Evolutionary conservation across 202 grass and related monocot species (phyloP).

Genomic region (Schoenoplectus triqueter): DNA sequence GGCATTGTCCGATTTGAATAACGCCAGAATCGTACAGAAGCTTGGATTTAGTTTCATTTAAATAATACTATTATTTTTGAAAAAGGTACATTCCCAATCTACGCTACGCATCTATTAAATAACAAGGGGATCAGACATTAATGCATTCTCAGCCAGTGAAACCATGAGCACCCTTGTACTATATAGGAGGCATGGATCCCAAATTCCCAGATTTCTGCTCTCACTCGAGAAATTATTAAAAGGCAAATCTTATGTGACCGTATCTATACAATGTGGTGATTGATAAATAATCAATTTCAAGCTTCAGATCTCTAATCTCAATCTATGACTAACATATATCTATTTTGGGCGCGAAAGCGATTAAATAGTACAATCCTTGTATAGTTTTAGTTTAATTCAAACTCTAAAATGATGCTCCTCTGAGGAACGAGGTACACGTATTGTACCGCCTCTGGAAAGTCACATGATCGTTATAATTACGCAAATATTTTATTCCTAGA

Average conservation of each 20-base stretch:
- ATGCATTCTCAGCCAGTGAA: not conserved
- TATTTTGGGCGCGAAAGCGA: not conserved
- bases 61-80: not conserved
- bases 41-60: not conserved
- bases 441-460: not conserved
- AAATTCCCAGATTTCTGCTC: not conserved
- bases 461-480: constrained; percentile 9
- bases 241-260: not conserved
- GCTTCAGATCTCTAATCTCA: not conserved
- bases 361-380: not conserved
- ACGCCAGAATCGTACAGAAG: not conserved
- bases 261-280: not conserved
- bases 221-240: not conserved
- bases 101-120: constrained; percentile 18
- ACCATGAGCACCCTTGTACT: constrained; percentile 2
- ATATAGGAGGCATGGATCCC: not conserved
- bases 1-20: not conserved
- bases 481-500: not conserved
- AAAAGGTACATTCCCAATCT: not conserved
- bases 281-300: not conserved
- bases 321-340: not conserved
- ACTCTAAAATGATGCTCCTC: not conserved
- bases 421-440: not conserved
- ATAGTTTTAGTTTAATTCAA: not conserved
- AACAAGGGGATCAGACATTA: not conserved